Percentiles rank a stretch among this genome's conserved stretches.
These are phyloP conservation scores for Tuber brumale DNA, from an alignment of 495 filamentous ascomycete species.

Conservation along the genomic window DNA sequence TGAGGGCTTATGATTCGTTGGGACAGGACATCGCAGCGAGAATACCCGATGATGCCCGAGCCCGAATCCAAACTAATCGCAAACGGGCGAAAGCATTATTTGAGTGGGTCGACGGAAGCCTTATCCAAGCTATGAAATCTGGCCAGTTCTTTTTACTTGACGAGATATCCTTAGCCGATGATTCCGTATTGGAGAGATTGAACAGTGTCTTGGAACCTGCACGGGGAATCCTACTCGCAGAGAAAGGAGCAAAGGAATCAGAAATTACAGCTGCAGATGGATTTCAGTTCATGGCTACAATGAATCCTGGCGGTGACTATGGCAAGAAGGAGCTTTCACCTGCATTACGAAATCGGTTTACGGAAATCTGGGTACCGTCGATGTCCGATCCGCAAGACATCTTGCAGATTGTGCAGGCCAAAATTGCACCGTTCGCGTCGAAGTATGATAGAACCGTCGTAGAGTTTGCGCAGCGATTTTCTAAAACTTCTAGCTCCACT, in stretches of 20 bases:
- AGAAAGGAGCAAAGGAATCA: slow-evolving; percentile 79
- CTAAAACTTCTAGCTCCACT: slow-evolving; percentile 56
- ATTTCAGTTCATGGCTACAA: slow-evolving; percentile 95
- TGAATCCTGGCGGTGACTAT: slow-evolving; percentile 98
- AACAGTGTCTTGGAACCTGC: slow-evolving; percentile 95
- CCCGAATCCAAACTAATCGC: slow-evolving; percentile 55
- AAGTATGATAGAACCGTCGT: slow-evolving; percentile 61
- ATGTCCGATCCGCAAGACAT: slow-evolving; percentile 76
- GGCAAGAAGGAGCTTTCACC: slow-evolving; percentile 96
- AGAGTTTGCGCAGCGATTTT: slow-evolving; percentile 88
- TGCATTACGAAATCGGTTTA: slow-evolving; percentile 91
- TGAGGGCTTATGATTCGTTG: slow-evolving; percentile 49
- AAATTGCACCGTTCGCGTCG: slow-evolving; percentile 51
- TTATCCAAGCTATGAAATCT: slow-evolving; percentile 90
- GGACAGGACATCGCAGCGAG: slow-evolving; percentile 39
- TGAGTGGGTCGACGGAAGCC: slow-evolving; percentile 90
- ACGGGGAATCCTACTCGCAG: slow-evolving; percentile 79
- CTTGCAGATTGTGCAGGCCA: slow-evolving; percentile 72
- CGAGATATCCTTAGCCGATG: slow-evolving; percentile 95
- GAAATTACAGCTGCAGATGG: slow-evolving; percentile 68
- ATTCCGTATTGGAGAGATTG: slow-evolving; percentile 90
- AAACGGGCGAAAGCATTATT: slow-evolving; percentile 72
- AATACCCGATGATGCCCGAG: slow-evolving; percentile 50
- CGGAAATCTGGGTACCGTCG: slow-evolving; percentile 94
- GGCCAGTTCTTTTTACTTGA: slow-evolving; percentile 90